These are phyloP conservation scores for Myxozyma geophila DNA, from an alignment of 805 yeast genomes.

Conservation along the genomic window DNA sequence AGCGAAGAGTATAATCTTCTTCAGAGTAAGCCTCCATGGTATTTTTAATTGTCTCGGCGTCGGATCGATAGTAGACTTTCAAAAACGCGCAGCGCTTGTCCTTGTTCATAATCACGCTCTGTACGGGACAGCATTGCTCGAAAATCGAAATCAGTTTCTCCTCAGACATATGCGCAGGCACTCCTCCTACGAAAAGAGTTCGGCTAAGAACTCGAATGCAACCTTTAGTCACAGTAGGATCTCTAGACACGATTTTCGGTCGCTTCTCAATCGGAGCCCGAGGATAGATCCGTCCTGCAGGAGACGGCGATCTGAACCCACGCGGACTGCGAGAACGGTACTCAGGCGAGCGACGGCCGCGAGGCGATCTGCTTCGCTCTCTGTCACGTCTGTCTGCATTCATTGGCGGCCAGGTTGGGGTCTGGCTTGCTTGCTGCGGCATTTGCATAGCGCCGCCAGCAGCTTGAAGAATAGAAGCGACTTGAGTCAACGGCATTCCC, in stretches of 20 bases:
- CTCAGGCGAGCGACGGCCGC: slow-evolving; percentile 36
- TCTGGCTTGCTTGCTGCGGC: slow-evolving; percentile 29
- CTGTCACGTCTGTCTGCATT: slow-evolving; percentile 22
- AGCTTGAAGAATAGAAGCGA: slow-evolving; percentile 33
- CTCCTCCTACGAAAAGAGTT: slow-evolving; percentile 93
- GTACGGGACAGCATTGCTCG: slow-evolving; percentile 88
- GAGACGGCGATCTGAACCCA: slow-evolving; percentile 21
- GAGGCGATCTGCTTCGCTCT: slow-evolving; percentile 40
- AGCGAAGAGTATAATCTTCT: slow-evolving; percentile 68
- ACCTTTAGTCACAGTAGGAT: slow-evolving; percentile 73
- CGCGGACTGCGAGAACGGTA: slow-evolving; percentile 36
- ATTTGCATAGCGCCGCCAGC: slow-evolving; percentile 16
- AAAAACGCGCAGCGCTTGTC: slow-evolving; percentile 96
- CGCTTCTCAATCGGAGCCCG: slow-evolving; percentile 35
- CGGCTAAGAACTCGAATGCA: slow-evolving; percentile 82
- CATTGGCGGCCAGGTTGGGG: slow-evolving; percentile 27
- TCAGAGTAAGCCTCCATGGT: slow-evolving; percentile 64
- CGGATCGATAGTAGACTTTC: slow-evolving; percentile 86
- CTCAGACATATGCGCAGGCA: slow-evolving; percentile 80
- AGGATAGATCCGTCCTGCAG: slow-evolving; percentile 10
- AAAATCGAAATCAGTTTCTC: slow-evolving; percentile 68
- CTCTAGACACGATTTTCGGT: slow-evolving; percentile 71
- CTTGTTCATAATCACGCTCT: slow-evolving; percentile 81
- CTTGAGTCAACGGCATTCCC: slow-evolving; percentile 42
- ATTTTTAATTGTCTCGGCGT: slow-evolving; percentile 81